phyloP scores from a whole-genome alignment of 148 eudicot species.

The Simmondsia chinensis region DNA sequence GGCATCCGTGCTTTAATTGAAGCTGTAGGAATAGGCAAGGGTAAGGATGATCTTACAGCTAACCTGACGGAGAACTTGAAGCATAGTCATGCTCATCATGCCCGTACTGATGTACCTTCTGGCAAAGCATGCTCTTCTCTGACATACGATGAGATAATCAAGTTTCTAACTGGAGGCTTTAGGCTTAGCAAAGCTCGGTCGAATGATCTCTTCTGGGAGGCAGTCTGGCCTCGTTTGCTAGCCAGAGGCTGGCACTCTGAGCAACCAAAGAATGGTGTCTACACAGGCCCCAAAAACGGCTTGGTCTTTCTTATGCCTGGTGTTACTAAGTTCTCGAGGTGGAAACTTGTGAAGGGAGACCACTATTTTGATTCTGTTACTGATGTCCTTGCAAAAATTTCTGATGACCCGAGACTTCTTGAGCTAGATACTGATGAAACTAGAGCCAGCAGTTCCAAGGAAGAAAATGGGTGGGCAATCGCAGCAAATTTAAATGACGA shows the following conservation, averaged over 20 bases:
- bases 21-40: conserved; percentile 69
- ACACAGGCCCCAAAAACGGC: conserved; percentile 26
- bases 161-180: conserved; percentile 62
- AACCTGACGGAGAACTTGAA: conserved; percentile 39
- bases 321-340: conserved; percentile 60
- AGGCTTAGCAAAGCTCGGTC: conserved; percentile 80
- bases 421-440: conserved; percentile 42
- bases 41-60: conserved; percentile 61
- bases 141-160: conserved; percentile 50
- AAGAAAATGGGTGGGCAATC: conserved; percentile 25
- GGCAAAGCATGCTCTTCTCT: conserved; percentile 74
- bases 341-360: conserved; percentile 61
- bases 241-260: conserved; percentile 95
- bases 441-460: conserved; percentile 8
- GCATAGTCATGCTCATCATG: conserved; percentile 19
- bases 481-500: conserved; percentile 22
- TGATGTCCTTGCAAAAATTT: conserved; percentile 61
- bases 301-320: conserved; percentile 83
- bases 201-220: conserved; percentile 90
- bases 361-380: conserved; percentile 68
- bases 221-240: conserved; percentile 93
- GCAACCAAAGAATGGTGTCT: conserved; percentile 38
- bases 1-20: conserved; percentile 48
- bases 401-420: conserved; percentile 54
- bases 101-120: conserved; percentile 46